Conservation (phyloP, 1,284 basidiomycete species). For the Hypsizygus ulmarius region DNA sequence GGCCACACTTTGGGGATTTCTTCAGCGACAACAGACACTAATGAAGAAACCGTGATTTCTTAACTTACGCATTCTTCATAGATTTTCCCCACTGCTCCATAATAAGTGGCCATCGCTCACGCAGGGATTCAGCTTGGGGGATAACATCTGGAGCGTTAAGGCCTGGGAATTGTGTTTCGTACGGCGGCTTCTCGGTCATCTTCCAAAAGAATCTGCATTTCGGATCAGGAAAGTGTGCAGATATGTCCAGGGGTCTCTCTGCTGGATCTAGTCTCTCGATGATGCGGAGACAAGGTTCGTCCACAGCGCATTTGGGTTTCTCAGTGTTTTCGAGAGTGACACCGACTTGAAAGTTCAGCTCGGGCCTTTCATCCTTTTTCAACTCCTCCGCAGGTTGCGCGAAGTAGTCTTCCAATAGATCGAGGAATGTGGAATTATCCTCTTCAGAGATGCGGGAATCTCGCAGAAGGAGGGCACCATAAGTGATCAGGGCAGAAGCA, state of each 20-base stretch:
- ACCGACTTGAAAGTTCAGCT: slow-evolving; percentile 77
- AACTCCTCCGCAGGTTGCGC: slow-evolving; percentile 62
- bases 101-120: slow-evolving; percentile 57
- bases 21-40: background rate
- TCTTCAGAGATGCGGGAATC: slow-evolving; percentile 82
- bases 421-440: slow-evolving; percentile 77
- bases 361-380: slow-evolving; percentile 75
- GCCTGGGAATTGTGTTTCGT: slow-evolving; percentile 71
- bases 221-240: slow-evolving; percentile 78
- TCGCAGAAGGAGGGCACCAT: slow-evolving; percentile 78
- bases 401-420: slow-evolving; percentile 88
- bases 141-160: slow-evolving; percentile 81
- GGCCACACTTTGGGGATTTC: slow-evolving; percentile 54
- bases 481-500: slow-evolving; percentile 76
- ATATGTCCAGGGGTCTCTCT: slow-evolving; percentile 82
- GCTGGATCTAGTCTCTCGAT: slow-evolving; percentile 70
- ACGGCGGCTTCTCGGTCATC: slow-evolving; percentile 76
- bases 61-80: slow-evolving; percentile 82
- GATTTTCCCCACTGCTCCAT: slow-evolving; percentile 83
- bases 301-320: slow-evolving; percentile 82
- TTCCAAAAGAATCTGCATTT: slow-evolving; percentile 94
- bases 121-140: slow-evolving; percentile 56
- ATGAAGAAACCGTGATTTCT: background rate
- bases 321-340: slow-evolving; percentile 92
- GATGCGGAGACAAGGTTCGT: slow-evolving; percentile 70